Evolutionary conservation across 192 early-diverging fungal species (phyloP).

Genomic region (Linnemannia exigua): DNA sequence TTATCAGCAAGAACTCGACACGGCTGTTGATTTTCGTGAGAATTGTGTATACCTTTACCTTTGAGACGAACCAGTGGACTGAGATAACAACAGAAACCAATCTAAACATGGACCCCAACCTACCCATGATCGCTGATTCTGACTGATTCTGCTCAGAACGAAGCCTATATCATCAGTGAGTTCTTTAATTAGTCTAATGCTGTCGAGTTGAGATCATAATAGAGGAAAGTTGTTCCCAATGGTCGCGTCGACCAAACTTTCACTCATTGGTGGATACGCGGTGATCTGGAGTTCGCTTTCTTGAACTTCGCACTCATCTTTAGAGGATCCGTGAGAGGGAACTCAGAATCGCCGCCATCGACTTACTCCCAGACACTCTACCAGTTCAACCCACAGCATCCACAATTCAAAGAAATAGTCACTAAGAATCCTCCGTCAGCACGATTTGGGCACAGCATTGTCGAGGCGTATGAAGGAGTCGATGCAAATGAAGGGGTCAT

Average conservation of each 20-base stretch:
- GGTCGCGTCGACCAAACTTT: neutral
- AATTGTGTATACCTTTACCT: neutral
- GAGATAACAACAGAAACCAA: too few relatives aligned
- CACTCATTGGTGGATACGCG: neutral
- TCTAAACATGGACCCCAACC: neutral
- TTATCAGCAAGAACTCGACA: neutral
- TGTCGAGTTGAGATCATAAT: neutral
- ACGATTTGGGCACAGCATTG: neutral
- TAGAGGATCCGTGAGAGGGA: neutral
- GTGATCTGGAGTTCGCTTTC: neutral
- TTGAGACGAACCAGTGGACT: neutral
- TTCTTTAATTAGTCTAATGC: neutral
- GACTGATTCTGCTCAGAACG: conserved; percentile 7
- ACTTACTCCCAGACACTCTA: neutral
- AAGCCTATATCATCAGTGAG: conserved; percentile 15
- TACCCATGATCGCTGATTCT: conserved; percentile 10
- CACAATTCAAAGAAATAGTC: neutral
- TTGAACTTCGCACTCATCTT: neutral
- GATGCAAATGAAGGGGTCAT: neutral
- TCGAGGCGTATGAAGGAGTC: conserved; percentile 21
- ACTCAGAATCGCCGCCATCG: neutral
- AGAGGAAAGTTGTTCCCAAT: neutral
- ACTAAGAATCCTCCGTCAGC: conserved; percentile 1
- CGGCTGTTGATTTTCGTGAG: conserved; percentile 4
- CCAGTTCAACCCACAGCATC: neutral